A percentile compares a stretch with the other conserved stretches of the same genome.
Evolutionary conservation across 345 rosid species (phyloP).

Genomic region (sweet orange (Citrus sinensis)): DVS_A1.0 CM039164.1:436001-436500

Average conservation of each 20-base stretch:
- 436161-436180: neutral
- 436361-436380: neutral
- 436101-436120: neutral
- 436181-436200: neutral
- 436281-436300: neutral
- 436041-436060: neutral
- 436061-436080: neutral
- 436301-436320: neutral
- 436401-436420: neutral
- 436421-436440: neutral
- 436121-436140: neutral
- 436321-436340: neutral
- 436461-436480: slow-evolving; percentile 9
- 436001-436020: neutral
- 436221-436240: neutral
- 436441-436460: neutral
- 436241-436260: neutral
- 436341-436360: neutral
- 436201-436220: neutral
- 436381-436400: neutral
- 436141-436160: neutral
- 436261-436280: slow-evolving; percentile 1
- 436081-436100: neutral
- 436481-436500: neutral
- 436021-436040: slow-evolving; percentile 1